Evolutionary conservation across 352 stramenopile species (phyloP), one percentile per base, ranked within the genome.

Genomic region (Phytophthora pisi): DNA sequence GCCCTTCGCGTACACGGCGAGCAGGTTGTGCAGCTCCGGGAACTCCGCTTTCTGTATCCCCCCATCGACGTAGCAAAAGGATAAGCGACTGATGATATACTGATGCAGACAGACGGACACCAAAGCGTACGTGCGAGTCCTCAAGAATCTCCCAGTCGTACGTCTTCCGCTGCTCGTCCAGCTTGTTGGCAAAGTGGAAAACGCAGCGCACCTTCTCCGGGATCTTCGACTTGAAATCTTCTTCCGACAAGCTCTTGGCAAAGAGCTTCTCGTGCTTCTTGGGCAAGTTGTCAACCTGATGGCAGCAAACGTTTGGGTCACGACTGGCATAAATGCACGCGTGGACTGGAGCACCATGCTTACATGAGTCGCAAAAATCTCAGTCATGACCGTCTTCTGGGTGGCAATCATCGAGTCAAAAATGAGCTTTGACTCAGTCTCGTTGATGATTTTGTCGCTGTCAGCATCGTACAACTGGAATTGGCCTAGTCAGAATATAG

Each of bases 191-290:
- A 59, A 88, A 92, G 66, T 90, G 78, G 66, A 86, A 92, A 24
- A 90, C 75, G 60, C 84, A 92, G 54, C 84, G 84, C 50, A 87
- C 70, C 67, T 92, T 92, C 66, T 92, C 84, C 4, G 82, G 77
- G 28, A 92, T 77, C 70, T 92, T 91, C 24, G 80, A 75, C 47
- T 83, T 90, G 71, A 78, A 92, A 49, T 91, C 76, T 47, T 83
- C 79, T 66, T 91, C 84, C 6, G 54, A 71, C 49, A 91, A 38
- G 46, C 75, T 84, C 51, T 75, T 80, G 11, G 63, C 59, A 42
- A 92, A 69, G 11, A 79, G 42, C 51, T 90, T 90, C 30, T 77
- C 64, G 59, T 78, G 75, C 50, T 88, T 91, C 66, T 91, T 91
- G 2, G 81, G 78, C 74, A 90, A 42, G 59, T 86, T 79, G 6